Evolutionary conservation across 768 basidiomycete genomes (phyloP).

Genomic region (Lepiota brunneoincarnata): DNA sequence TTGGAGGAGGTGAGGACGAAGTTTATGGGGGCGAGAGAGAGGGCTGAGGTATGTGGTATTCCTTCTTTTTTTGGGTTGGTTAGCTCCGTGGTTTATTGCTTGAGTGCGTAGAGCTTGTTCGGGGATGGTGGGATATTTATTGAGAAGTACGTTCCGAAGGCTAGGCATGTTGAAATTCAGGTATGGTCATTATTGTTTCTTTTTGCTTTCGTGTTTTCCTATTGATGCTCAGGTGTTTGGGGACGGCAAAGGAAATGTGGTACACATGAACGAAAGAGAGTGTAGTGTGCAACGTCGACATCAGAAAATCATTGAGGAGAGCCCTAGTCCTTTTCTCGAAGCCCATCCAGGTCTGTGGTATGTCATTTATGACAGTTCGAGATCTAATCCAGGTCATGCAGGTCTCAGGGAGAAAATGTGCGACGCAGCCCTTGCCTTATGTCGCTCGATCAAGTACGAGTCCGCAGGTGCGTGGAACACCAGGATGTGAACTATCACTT

Average conservation of each 20-base stretch:
- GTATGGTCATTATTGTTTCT: slow-evolving; percentile 25
- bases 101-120: slow-evolving; percentile 42
- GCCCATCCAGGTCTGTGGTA: slow-evolving; percentile 37
- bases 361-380: not conserved
- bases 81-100: not conserved
- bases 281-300: slow-evolving; percentile 68
- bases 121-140: slow-evolving; percentile 50
- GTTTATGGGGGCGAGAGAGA: slow-evolving; percentile 34
- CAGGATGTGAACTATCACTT: not conserved
- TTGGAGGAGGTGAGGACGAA: slow-evolving; percentile 33
- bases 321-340: slow-evolving; percentile 57
- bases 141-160: slow-evolving; percentile 53
- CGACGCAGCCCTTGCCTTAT: slow-evolving; percentile 49
- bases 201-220: not conserved
- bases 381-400: slow-evolving; percentile 15
- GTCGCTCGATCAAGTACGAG: slow-evolving; percentile 46
- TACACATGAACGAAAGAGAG: slow-evolving; percentile 70
- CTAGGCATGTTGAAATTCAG: slow-evolving; percentile 68
- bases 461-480: slow-evolving; percentile 46
- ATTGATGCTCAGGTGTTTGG: slow-evolving; percentile 53
- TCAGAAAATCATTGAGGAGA: slow-evolving; percentile 74
- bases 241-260: slow-evolving; percentile 53
- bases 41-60: slow-evolving; percentile 39
- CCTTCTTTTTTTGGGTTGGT: not conserved
- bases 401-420: slow-evolving; percentile 47